These are phyloP conservation scores for Saprolegnia diclina DNA, from an alignment of 352 stramenopile species.

Conservation along the genomic window DNA sequence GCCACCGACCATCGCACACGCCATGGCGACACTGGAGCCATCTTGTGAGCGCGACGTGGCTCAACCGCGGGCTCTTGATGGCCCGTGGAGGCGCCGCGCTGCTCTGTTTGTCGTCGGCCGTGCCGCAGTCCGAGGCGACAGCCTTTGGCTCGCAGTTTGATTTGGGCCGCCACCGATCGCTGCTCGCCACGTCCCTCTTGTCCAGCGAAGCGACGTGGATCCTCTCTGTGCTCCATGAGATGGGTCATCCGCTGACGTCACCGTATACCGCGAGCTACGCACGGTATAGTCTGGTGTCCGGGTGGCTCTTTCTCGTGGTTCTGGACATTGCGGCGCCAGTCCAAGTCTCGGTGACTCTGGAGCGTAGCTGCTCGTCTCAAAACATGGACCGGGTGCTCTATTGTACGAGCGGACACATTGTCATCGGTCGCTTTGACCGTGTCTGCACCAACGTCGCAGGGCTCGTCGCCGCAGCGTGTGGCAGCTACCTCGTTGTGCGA, in stretches of 20 bases:
- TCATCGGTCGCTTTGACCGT: background rate
- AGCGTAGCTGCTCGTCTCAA: background rate
- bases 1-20: background rate
- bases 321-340: background rate
- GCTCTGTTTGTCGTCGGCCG: background rate
- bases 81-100: background rate
- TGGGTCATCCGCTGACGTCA: background rate
- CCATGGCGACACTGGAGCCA: background rate
- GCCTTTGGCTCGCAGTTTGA: background rate
- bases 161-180: background rate
- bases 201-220: conserved; percentile 12
- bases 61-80: background rate
- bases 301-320: background rate
- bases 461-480: background rate
- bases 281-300: background rate
- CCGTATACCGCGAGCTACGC: background rate
- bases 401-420: background rate
- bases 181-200: background rate
- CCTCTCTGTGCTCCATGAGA: background rate
- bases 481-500: background rate
- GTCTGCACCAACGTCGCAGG: too few species aligned
- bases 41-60: background rate
- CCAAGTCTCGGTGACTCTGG: background rate
- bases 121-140: background rate
- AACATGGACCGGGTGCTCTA: conserved; percentile 9